A percentile compares a stretch with the other conserved stretches of the same genome.
Evolutionary conservation across 129 eudicot genomes (phyloP).

Genomic region (Arctium minus): DNA sequence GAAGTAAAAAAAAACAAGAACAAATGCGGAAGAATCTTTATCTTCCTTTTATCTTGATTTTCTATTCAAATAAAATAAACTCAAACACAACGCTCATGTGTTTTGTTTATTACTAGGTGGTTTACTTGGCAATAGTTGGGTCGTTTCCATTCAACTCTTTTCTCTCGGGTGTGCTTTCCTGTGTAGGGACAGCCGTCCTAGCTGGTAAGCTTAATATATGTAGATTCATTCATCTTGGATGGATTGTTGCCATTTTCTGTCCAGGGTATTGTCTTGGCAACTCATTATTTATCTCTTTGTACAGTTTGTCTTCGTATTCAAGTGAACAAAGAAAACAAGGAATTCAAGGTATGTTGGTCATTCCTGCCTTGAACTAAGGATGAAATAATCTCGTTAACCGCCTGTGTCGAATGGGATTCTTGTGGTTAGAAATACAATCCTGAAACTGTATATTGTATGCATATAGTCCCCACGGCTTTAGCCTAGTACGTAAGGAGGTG

Average conservation of each 20-base stretch:
- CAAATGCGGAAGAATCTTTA: not conserved
- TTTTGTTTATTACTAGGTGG: conserved; percentile 44
- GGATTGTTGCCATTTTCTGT: not conserved
- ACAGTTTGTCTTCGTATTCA: conserved; percentile 85
- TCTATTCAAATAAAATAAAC: not conserved
- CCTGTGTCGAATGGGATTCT: no score
- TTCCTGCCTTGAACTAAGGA: not conserved
- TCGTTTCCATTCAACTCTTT: conserved; percentile 89
- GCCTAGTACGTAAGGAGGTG: not conserved
- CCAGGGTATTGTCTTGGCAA: not conserved
- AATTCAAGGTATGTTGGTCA: conserved; percentile 59
- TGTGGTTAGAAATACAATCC: not conserved
- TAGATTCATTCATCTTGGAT: not conserved
- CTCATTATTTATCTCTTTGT: conserved; percentile 13
- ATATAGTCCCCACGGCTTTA: not conserved
- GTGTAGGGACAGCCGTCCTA: conserved; percentile 86
- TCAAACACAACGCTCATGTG: not conserved
- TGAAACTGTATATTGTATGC: not conserved
- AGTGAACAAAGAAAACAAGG: conserved; percentile 94
- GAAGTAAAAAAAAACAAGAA: not conserved
- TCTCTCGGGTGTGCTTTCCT: conserved; percentile 84
- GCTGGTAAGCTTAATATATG: conserved; percentile 53
- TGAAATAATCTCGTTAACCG: not conserved
- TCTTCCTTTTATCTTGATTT: not conserved
- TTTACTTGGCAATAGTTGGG: conserved; percentile 80